Evolutionary conservation across 306 rosid species (phyloP), one percentile per base, ranked within the genome.

Genomic region (Prunus davidiana): DNA sequence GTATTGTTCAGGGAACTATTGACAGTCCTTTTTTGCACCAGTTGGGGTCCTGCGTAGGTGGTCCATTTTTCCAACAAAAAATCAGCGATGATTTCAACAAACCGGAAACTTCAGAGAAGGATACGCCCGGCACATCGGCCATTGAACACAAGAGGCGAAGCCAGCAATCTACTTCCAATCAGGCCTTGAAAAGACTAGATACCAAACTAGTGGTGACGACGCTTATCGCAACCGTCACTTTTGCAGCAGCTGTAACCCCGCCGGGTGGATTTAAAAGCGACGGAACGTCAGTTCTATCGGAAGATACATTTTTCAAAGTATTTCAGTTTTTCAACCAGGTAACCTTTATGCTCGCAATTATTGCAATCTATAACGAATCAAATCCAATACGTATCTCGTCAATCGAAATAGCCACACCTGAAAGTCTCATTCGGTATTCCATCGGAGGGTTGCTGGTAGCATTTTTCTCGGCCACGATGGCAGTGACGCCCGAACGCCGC

Each of bases 351-450:
- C 27, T 68, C 57, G 15, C 73, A 68, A 8, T 47, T 15, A 6
- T 47, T 25, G 58, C 73, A 1, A 68, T 68, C 15, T 22, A 24
- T 15, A 68, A 7, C 22, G 73, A 24, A 68, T 68, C 30, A 8
- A 25, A 22, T 3, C 24, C 73, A 1, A 47, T 25, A 47, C 25
- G 57, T 47, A 5, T 47, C 13, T 25, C 56, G 34, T 32, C 7
- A 32, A 46, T 43, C 55, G 20, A 43, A 13, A 30, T 68, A 8
- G 56, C 73, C 11, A 47, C 58, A 47, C 72, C 72, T 6, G 14
- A 38, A 25, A 68, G 43, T 68, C 43, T 47, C 58, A 68, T 68
- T 68, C 58, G 3, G 73, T 68, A 47, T 47, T 68, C 57, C 13
- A 46, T 47, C 8, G 58, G 38, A 68, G 73, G 22, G 49, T 12